Percentiles rank a stretch among this genome's conserved stretches.
Evolutionary conservation across 495 filamentous ascomycete species (phyloP).

Genomic region (Penicillium angulare): DNA sequence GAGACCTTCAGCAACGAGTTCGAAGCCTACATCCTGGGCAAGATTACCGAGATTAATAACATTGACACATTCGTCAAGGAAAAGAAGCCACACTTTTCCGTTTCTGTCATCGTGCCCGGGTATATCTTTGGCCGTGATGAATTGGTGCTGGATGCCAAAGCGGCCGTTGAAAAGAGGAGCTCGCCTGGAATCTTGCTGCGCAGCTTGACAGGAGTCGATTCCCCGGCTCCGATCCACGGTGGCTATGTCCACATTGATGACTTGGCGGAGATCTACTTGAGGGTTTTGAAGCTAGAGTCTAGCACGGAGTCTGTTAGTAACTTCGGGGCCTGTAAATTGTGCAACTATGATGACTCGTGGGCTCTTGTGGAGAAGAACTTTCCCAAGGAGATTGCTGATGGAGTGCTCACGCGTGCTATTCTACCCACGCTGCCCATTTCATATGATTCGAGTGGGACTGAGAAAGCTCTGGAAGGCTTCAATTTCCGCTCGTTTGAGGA

Average conservation of each 20-base stretch:
- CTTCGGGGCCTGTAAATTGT: background rate
- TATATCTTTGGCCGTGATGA: constrained; percentile 13
- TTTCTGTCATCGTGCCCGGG: constrained; percentile 55
- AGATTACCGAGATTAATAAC: constrained; percentile 36
- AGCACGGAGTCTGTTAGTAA: background rate
- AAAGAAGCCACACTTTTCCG: constrained; percentile 61
- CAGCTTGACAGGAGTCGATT: constrained; percentile 2
- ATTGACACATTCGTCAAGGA: constrained; percentile 59
- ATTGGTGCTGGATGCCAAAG: background rate
- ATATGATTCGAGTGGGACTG: constrained; percentile 41
- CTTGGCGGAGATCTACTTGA: constrained; percentile 6
- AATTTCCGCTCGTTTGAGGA: constrained; percentile 43
- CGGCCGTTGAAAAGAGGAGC: background rate
- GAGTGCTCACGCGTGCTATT: constrained; percentile 16
- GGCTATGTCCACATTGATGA: constrained; percentile 15
- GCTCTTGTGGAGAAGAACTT: constrained; percentile 1
- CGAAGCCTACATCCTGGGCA: constrained; percentile 9
- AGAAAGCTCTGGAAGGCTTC: constrained; percentile 42
- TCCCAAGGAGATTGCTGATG: constrained; percentile 2
- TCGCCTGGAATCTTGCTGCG: constrained; percentile 8
- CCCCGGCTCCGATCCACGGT: constrained; percentile 6
- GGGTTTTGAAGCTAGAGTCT: constrained; percentile 3
- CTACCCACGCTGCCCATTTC: constrained; percentile 30
- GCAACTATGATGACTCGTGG: background rate
- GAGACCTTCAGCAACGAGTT: constrained; percentile 1